These are phyloP conservation scores for Ganoderma lingzhi DNA, from an alignment of 1,284 basidiomycete genomes.

Conservation along the genomic window DNA sequence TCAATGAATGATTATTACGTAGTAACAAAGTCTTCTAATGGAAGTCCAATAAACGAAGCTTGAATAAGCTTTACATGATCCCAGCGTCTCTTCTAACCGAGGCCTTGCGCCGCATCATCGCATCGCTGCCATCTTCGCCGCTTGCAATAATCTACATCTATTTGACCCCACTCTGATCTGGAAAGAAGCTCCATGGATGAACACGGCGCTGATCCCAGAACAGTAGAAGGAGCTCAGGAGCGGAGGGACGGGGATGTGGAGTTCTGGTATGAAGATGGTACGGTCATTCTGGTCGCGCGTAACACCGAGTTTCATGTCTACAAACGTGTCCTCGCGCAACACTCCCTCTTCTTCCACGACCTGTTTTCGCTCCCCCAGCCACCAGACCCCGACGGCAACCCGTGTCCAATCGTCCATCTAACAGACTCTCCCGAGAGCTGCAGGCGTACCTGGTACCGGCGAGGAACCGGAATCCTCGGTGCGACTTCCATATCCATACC, in stretches of 20 bases:
- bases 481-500: too few species aligned
- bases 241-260: slow-evolving; percentile 13
- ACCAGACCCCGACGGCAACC: not conserved
- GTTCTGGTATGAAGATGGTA: slow-evolving; percentile 28
- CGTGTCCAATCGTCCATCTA: not conserved
- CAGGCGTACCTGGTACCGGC: not conserved
- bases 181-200: not conserved
- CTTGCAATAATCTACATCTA: too few species aligned
- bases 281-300: slow-evolving; percentile 20
- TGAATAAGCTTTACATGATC: too few species aligned
- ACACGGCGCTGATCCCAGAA: not conserved
- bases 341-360: slow-evolving; percentile 22
- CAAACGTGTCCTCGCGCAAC: slow-evolving; percentile 21
- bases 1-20: too few species aligned
- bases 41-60: too few species aligned
- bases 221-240: not conserved
- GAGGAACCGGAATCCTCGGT: too few species aligned
- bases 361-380: slow-evolving; percentile 21
- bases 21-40: too few species aligned
- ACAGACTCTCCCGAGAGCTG: slow-evolving; percentile 10
- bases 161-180: too few species aligned
- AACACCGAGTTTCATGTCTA: slow-evolving; percentile 22
- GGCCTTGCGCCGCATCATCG: too few species aligned
- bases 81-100: too few species aligned
- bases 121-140: too few species aligned